These are phyloP conservation scores for Eremothecium cymbalariae DNA, from an alignment of 1,139 yeast genomes.

Conservation along the genomic window DNA sequence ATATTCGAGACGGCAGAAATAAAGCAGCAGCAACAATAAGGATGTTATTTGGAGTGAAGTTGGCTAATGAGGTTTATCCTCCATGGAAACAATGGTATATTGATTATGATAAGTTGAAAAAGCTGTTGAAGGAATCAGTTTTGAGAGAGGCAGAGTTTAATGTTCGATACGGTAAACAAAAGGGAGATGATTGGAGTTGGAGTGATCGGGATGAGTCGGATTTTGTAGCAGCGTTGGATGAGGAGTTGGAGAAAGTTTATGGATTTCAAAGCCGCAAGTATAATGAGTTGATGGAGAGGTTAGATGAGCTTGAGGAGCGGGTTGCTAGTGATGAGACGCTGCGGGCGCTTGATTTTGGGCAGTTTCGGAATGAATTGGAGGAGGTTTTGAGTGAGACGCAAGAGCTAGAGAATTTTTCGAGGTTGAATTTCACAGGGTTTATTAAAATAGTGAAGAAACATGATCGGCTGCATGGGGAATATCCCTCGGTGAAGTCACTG, in stretches of 20 bases:
- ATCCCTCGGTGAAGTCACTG: constrained; percentile 73
- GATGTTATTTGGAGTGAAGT: constrained; percentile 82
- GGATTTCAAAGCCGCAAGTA: constrained; percentile 70
- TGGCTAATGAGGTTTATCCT: constrained; percentile 70
- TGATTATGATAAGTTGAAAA: constrained; percentile 70
- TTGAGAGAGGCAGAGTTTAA: constrained; percentile 38
- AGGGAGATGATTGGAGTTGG: constrained; percentile 39
- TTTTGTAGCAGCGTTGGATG: constrained; percentile 75
- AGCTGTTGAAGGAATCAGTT: constrained; percentile 71
- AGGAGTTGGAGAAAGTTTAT: constrained; percentile 88
- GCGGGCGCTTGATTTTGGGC: constrained; percentile 23
- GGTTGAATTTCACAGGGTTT: constrained; percentile 91
- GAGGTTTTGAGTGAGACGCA: constrained; percentile 66
- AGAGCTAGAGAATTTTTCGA: constrained; percentile 80
- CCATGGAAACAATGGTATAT: constrained; percentile 88
- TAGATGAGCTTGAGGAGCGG: constrained; percentile 53
- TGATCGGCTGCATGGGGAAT: constrained; percentile 78
- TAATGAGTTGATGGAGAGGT: constrained; percentile 55
- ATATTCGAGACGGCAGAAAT: too few relatives aligned
- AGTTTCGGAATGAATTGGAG: constrained; percentile 62
- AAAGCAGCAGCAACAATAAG: too few relatives aligned
- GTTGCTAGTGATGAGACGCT: constrained; percentile 29
- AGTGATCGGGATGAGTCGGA: constrained; percentile 72
- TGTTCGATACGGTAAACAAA: constrained; percentile 23
- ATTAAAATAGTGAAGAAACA: constrained; percentile 92